phyloP scores from a whole-genome alignment of 2,329 filamentous ascomycete genomes.

The Neofusicoccum laricinum region DNA sequence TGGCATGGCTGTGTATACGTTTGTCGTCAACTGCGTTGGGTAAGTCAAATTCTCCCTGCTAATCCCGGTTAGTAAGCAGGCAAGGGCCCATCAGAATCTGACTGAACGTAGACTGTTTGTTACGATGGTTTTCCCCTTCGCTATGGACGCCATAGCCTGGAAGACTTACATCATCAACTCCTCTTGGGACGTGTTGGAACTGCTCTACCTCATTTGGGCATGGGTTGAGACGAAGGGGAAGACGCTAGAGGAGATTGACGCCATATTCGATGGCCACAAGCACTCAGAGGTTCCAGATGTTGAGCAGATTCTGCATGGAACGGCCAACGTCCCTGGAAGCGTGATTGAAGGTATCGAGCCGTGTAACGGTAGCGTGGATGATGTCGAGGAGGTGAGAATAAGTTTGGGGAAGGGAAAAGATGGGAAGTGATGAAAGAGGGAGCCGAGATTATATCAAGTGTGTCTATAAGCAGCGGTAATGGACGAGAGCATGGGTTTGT shows the following conservation, averaged over 20 bases:
- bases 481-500: too few species aligned
- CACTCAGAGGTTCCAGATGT: constrained; percentile 16
- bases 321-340: not conserved
- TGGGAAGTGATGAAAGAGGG: not conserved
- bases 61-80: too few species aligned
- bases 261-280: constrained; percentile 25
- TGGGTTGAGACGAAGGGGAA: constrained; percentile 32
- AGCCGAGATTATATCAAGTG: too few species aligned
- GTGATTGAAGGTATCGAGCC: not conserved
- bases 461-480: too few species aligned
- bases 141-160: constrained; percentile 23
- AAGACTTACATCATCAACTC: constrained; percentile 33
- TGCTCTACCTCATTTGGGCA: constrained; percentile 25
- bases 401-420: not conserved
- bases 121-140: constrained; percentile 6
- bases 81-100: not conserved
- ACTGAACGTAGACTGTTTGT: not conserved
- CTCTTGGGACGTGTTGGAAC: constrained; percentile 28
- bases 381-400: not conserved
- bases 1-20: constrained; percentile 35
- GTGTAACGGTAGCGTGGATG: not conserved
- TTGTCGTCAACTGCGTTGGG: not conserved
- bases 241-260: constrained; percentile 28
- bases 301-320: not conserved
- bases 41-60: not conserved